Evolutionary conservation across 805 yeast species (phyloP).

Genomic region (Hanseniaspora meyeri): DNA sequence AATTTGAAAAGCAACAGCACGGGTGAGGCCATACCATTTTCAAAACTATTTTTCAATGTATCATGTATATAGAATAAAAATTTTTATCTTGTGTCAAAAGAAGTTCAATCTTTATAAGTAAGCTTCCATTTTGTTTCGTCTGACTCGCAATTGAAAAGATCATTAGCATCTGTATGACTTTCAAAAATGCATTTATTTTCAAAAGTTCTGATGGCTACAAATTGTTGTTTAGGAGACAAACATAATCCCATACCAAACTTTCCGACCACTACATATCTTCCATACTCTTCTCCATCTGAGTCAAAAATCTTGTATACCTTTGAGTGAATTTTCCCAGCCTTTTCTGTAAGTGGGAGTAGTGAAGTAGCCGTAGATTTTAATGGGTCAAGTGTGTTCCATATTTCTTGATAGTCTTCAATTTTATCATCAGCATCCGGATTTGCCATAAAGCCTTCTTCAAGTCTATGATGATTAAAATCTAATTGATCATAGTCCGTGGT

Average conservation of each 20-base stretch:
- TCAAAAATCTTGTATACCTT: constrained; percentile 11
- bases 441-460: constrained; percentile 41
- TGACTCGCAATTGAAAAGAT: constrained; percentile 2
- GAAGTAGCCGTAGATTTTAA: constrained; percentile 22
- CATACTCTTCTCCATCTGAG: constrained; percentile 18
- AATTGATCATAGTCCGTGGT: neutral
- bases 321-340: constrained; percentile 5
- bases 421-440: constrained; percentile 33
- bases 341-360: constrained; percentile 17
- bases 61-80: neutral
- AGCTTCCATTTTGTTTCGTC: neutral
- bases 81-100: too few species aligned
- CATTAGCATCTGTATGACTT: constrained; percentile 1
- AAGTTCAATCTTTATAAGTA: neutral
- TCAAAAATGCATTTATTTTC: constrained; percentile 7
- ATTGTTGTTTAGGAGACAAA: constrained; percentile 21
- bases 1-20: constrained; percentile 55
- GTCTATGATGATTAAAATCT: constrained; percentile 21
- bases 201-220: constrained; percentile 12
- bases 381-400: constrained; percentile 43
- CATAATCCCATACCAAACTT: constrained; percentile 42
- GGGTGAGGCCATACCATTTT: constrained; percentile 66
- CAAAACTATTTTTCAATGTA: constrained; percentile 37
- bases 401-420: constrained; percentile 37
- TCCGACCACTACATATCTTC: constrained; percentile 38